Conservation (phyloP, 352 stramenopile genomes). For the Globisporangium paroecandrum region DNA sequence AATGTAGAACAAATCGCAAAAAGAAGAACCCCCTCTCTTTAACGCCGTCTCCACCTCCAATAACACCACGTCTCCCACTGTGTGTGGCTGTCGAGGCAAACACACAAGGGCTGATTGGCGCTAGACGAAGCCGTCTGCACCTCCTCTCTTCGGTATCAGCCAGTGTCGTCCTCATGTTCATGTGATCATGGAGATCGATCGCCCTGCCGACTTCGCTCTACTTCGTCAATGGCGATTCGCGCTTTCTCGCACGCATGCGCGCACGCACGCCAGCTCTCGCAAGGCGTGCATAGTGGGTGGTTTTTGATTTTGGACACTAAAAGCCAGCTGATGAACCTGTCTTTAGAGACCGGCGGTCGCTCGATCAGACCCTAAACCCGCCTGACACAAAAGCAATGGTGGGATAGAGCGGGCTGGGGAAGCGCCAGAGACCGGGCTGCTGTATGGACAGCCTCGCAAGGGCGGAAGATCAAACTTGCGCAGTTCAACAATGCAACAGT, state of each 20-base stretch:
- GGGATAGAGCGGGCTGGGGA: constrained; percentile 12
- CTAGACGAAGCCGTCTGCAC: not conserved
- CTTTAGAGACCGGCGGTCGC: not conserved
- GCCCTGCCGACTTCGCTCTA: not conserved
- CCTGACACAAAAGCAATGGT: not conserved
- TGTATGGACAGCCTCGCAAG: constrained; percentile 6
- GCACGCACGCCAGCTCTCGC: not conserved
- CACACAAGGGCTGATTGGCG: not conserved
- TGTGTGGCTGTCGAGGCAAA: not conserved
- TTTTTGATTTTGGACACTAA: not conserved
- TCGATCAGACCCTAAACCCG: not conserved
- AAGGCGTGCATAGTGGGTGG: not conserved
- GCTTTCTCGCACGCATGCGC: constrained; percentile 6
- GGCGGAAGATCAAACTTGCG: constrained; percentile 11
- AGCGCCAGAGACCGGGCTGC: not conserved
- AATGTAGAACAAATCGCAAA: constrained; percentile 4
- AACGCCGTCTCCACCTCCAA: not conserved
- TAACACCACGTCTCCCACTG: not conserved
- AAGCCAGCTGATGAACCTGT: not conserved
- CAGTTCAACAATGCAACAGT: not conserved
- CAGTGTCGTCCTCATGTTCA: not conserved
- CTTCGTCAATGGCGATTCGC: not conserved
- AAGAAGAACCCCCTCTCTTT: constrained; percentile 1
- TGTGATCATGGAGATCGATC: not conserved
- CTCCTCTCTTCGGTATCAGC: not conserved